Base-by-base conservation (phyloP, 306 rosid genomes). In the Cucumis cinereus region DNA sequence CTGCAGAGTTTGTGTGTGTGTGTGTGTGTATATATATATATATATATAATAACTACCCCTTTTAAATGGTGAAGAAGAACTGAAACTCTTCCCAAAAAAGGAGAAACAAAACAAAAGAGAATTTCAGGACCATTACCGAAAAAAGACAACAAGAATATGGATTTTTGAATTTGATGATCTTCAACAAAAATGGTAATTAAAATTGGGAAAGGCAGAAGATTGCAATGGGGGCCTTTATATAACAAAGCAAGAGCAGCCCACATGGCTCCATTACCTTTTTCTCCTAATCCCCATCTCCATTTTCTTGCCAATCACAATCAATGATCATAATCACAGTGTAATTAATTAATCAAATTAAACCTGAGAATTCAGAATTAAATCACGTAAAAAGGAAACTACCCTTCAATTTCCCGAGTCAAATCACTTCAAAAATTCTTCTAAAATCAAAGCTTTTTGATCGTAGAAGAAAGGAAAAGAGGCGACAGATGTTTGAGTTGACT, bases 71-170 rank as follows among this genome's bases (percentile, higher is more conserved):
- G 28, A 76, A 57, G 28, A 76, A 63, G 73, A 74, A 60, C 47
- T 52, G 17, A 43, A 49, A 68, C 40, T 60, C 67, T 60, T 76
- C 75, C 77, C 58, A 17, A 67, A 15, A 72, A 84, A 82, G 40
- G 76, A 77, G 76, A 35, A 78, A 52, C 26, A 41, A 81, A 84
- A 85, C 73, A 41, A 8, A 66, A 79, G 23, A 67, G 75, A 82
- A 82, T 80, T 72, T 53, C 45, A 57, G 79, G 28, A 9, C 54
- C 80, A 76, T 47, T 78, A 73, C 59, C 80, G 28, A 3, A 58
- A 81, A 45, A 79, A 74, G 79, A 83, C 80, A 79, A 52, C 77
- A 77, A 79, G 82, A 40, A 26, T 5, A 20, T 14, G 53, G 35
- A n/a, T n/a, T 45, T 45, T 53, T 19, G 57, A 53, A 49, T 56